Conservation (phyloP, 1,284 basidiomycete species). For the Gomphus bonarii region DNA sequence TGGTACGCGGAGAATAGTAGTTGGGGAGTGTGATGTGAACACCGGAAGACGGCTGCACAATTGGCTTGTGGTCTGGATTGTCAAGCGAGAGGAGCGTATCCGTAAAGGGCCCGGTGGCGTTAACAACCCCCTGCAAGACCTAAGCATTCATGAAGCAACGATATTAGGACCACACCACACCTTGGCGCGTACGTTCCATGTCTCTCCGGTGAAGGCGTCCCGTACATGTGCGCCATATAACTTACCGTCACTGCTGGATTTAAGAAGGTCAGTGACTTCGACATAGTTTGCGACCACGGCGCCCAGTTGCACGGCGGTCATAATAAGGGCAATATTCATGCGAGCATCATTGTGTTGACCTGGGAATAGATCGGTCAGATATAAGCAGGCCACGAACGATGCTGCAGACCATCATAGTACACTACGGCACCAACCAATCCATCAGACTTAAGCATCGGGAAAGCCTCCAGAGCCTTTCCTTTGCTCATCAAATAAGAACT, state of each 20-base stretch:
- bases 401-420: slow-evolving; percentile 81
- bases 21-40: slow-evolving; percentile 96
- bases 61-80: slow-evolving; percentile 72
- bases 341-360: slow-evolving; percentile 97
- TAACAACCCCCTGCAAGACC: slow-evolving; percentile 68
- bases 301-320: slow-evolving; percentile 92
- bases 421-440: slow-evolving; percentile 92
- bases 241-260: slow-evolving; percentile 50
- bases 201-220: slow-evolving; percentile 78
- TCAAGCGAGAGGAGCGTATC: slow-evolving; percentile 85
- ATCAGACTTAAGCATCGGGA: slow-evolving; percentile 94
- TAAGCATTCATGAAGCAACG: background rate
- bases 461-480: slow-evolving; percentile 86
- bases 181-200: slow-evolving; percentile 79
- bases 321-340: slow-evolving; percentile 92
- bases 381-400: background rate
- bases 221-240: slow-evolving; percentile 71
- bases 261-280: slow-evolving; percentile 76
- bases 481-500: slow-evolving; percentile 90
- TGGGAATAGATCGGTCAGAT: slow-evolving; percentile 19
- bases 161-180: slow-evolving; percentile 24
- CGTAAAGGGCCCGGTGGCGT: slow-evolving; percentile 93
- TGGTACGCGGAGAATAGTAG: slow-evolving; percentile 92
- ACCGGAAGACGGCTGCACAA: slow-evolving; percentile 88
- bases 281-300: slow-evolving; percentile 87